phyloP scores from a whole-genome alignment of 2,329 filamentous ascomycete genomes.

The Alternaria arborescens region DNA sequence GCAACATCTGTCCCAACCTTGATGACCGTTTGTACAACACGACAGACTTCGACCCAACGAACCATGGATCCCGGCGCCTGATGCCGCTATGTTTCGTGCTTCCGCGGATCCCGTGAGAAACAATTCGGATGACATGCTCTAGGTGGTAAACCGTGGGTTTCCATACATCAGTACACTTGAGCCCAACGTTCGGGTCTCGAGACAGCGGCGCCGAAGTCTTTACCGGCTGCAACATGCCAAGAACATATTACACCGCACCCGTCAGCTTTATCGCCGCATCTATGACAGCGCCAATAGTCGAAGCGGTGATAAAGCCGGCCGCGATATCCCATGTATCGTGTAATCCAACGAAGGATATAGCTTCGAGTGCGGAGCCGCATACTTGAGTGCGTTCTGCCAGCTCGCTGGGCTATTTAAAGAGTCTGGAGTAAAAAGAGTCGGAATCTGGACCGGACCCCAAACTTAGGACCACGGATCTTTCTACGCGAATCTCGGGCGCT shows the following conservation, averaged over 20 bases:
- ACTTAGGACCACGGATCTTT: slow-evolving; percentile 2
- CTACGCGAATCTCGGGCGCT: slow-evolving; percentile 12
- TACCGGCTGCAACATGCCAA: not conserved
- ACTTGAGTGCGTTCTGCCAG: not conserved
- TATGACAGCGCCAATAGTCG: not conserved
- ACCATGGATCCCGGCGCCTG: not conserved
- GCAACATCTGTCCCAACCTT: not conserved
- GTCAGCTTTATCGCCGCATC: not conserved
- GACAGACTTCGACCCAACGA: not conserved
- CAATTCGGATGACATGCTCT: not conserved
- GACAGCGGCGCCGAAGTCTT: slow-evolving; percentile 11
- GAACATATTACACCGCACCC: not conserved
- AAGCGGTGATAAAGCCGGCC: not conserved
- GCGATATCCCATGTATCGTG: not conserved
- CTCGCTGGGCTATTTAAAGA: not conserved
- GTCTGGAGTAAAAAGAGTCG: not conserved
- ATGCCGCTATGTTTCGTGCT: not conserved
- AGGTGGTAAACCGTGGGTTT: not conserved
- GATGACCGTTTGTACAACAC: not conserved
- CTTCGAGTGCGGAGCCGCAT: not conserved
- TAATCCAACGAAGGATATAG: not conserved
- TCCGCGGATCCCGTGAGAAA: not conserved
- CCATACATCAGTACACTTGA: not conserved
- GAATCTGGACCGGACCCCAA: slow-evolving; percentile 6
- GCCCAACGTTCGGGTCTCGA: not conserved